Evolutionary conservation across 2,329 filamentous ascomycete genomes (phyloP).

Genomic region (Colletotrichum spaethianum): DNA sequence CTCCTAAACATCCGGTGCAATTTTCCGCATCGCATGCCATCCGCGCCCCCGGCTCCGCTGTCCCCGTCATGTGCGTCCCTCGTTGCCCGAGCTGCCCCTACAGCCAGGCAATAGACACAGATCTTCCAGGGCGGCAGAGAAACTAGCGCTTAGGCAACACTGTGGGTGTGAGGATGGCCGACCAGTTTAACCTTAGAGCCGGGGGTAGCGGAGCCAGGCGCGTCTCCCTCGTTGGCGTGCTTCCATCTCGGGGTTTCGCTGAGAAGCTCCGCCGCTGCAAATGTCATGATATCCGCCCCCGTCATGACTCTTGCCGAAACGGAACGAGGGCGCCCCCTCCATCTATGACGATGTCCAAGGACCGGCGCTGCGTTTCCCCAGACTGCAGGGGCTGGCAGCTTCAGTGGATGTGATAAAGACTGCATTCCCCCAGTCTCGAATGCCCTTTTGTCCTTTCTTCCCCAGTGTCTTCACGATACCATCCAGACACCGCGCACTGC

Average conservation of each 20-base stretch:
- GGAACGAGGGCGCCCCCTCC: neutral
- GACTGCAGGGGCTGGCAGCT: neutral
- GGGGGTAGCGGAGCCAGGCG: neutral
- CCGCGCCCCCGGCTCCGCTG: conserved; percentile 16
- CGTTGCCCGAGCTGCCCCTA: neutral
- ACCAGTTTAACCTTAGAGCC: conserved; percentile 9
- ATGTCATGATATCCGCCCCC: conserved; percentile 6
- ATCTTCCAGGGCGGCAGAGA: conserved; percentile 32
- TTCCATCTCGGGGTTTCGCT: conserved; percentile 4
- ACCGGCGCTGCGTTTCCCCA: neutral
- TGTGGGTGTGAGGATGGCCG: neutral
- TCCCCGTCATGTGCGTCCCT: conserved; percentile 7
- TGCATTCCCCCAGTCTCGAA: neutral
- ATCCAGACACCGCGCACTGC: neutral
- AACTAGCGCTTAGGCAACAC: neutral
- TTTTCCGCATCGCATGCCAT: neutral
- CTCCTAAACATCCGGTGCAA: neutral
- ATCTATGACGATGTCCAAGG: neutral
- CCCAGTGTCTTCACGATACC: neutral
- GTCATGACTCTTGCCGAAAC: neutral
- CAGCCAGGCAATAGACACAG: neutral
- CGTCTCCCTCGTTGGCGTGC: neutral
- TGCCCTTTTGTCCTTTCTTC: neutral
- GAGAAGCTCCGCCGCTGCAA: neutral
- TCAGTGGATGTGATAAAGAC: conserved; percentile 7